These are phyloP conservation scores for Sechiopsis laciniata DNA, from an alignment of 306 rosid species.

Conservation along the genomic window DNA sequence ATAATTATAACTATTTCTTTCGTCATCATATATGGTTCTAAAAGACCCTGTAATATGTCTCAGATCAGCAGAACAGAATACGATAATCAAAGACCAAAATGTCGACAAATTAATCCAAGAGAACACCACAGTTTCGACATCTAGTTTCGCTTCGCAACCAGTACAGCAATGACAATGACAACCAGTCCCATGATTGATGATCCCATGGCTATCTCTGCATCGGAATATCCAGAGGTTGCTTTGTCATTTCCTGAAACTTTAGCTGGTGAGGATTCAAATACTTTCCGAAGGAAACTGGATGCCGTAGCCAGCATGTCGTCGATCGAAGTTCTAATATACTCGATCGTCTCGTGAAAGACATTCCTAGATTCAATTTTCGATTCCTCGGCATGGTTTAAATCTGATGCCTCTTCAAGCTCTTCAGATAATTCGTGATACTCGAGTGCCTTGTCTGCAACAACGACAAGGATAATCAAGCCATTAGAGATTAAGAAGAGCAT, in stretches of 20 bases:
- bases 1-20: neutral
- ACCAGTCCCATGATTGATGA: slow-evolving; percentile 64
- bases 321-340: slow-evolving; percentile 38
- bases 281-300: slow-evolving; percentile 37
- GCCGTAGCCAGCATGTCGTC: slow-evolving; percentile 36
- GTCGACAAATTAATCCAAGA: slow-evolving; percentile 32
- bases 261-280: slow-evolving; percentile 42
- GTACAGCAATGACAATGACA: slow-evolving; percentile 49
- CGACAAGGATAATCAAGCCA: neutral
- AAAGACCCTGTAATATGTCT: neutral
- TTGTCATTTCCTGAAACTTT: slow-evolving; percentile 31
- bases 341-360: slow-evolving; percentile 19
- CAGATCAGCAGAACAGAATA: neutral
- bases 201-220: slow-evolving; percentile 27
- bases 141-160: slow-evolving; percentile 57
- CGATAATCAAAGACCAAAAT: too few species aligned
- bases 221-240: slow-evolving; percentile 25
- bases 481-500: neutral
- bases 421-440: slow-evolving; percentile 16
- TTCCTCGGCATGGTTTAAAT: neutral
- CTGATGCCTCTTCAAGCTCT: slow-evolving; percentile 27
- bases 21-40: neutral
- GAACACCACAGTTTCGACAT: neutral
- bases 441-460: slow-evolving; percentile 29
- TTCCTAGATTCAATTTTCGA: neutral